These are phyloP conservation scores for Eucalyptus albens DNA, from an alignment of 345 rosid species.

Conservation along the genomic window DNA sequence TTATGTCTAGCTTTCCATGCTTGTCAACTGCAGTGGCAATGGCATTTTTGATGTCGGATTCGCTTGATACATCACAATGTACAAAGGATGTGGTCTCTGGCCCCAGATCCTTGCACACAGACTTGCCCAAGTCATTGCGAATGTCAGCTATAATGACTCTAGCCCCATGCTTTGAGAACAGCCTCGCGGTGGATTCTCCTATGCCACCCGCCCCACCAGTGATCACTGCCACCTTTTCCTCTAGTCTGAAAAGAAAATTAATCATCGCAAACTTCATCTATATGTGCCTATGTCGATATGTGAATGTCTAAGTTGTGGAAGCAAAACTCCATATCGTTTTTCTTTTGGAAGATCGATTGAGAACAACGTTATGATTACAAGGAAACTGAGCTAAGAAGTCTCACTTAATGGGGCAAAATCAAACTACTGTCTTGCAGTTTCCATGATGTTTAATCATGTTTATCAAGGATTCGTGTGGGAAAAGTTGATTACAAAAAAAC, in stretches of 20 bases:
- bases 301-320: background rate
- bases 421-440: background rate
- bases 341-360: background rate
- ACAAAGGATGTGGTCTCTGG: background rate
- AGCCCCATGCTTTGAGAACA: background rate
- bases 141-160: background rate
- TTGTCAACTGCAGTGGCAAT: background rate
- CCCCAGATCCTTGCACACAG: background rate
- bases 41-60: background rate
- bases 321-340: background rate
- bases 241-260: background rate
- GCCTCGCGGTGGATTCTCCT: background rate
- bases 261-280: background rate
- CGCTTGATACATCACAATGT: constrained; percentile 3
- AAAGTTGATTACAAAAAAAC: background rate
- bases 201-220: constrained; percentile 3
- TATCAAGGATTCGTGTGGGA: background rate
- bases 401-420: background rate
- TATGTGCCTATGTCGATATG: background rate
- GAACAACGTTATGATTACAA: background rate
- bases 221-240: background rate
- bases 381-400: background rate
- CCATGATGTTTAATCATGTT: background rate
- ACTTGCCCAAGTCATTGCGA: background rate
- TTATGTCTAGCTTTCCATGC: background rate